These are phyloP conservation scores for Phytophthora sp. DNA, from an alignment of 352 stramenopile genomes.

Conservation along the genomic window DNA sequence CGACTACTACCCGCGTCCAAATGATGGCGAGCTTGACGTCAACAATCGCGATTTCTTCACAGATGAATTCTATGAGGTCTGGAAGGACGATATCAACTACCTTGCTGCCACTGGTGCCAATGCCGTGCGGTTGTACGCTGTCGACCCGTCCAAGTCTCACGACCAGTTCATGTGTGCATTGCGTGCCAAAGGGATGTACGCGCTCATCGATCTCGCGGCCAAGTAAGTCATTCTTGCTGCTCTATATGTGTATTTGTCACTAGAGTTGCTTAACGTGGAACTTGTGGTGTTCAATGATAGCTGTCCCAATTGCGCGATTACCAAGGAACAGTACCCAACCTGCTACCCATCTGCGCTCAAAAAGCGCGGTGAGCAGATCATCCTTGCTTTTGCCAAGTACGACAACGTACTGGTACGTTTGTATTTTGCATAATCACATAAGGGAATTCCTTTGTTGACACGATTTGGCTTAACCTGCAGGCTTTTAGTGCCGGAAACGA, in stretches of 20 bases:
- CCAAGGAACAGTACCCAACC: conserved; percentile 47
- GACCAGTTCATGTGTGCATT: conserved; percentile 90
- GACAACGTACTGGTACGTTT: conserved; percentile 83
- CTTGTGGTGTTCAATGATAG: conserved; percentile 18
- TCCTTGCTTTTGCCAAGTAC: conserved; percentile 84
- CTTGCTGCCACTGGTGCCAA: conserved; percentile 75
- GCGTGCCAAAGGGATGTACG: conserved; percentile 74
- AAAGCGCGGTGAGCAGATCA: conserved; percentile 77
- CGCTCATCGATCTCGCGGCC: conserved; percentile 65
- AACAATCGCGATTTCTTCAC: conserved; percentile 90
- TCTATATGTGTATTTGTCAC: background rate
- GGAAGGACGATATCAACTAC: conserved; percentile 67
- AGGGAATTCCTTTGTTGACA: too few species aligned
- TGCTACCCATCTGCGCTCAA: conserved; percentile 74
- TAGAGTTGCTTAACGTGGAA: background rate
- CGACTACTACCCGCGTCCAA: conserved; percentile 89
- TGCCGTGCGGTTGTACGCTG: conserved; percentile 80
- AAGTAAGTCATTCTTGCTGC: conserved; percentile 16
- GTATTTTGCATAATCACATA: too few species aligned
- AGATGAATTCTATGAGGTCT: conserved; percentile 74
- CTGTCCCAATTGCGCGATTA: conserved; percentile 70
- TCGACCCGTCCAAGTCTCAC: conserved; percentile 85
- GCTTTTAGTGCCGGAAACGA: conserved; percentile 88
- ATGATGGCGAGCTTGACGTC: conserved; percentile 61
- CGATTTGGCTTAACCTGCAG: too few species aligned